These are phyloP conservation scores for Scutellaria baicalensis DNA, from an alignment of 257 asterid genomes.

Conservation along the genomic window DNA sequence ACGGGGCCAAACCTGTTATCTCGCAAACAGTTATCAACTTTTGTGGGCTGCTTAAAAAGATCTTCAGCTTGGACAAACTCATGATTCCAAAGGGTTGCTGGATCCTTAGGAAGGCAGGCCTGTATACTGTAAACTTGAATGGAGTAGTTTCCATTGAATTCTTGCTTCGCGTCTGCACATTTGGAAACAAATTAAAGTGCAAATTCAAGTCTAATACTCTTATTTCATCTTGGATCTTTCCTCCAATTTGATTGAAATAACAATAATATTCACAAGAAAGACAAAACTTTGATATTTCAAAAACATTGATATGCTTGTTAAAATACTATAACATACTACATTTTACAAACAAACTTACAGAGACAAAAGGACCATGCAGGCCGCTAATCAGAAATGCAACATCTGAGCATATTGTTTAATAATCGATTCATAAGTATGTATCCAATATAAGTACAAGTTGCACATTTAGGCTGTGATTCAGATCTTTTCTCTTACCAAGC, in stretches of 20 bases:
- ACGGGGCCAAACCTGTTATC: conserved; percentile 66
- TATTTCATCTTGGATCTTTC: conserved; percentile 1
- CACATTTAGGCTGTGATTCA: background rate
- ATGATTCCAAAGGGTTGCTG: conserved; percentile 88
- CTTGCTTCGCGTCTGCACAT: conserved; percentile 66
- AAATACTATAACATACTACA: background rate
- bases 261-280: background rate
- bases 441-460: background rate
- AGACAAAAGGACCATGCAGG: background rate
- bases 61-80: conserved; percentile 87
- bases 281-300: conserved; percentile 2
- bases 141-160: conserved; percentile 62
- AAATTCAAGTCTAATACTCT: background rate
- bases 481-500: background rate
- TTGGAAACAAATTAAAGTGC: conserved; percentile 9
- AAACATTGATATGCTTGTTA: background rate
- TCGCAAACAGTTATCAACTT: conserved; percentile 63
- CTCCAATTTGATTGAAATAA: conserved; percentile 9
- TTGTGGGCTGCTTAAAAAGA: conserved; percentile 57
- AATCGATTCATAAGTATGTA: background rate
- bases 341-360: background rate
- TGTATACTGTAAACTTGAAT: conserved; percentile 86
- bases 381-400: background rate
- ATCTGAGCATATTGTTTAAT: background rate
- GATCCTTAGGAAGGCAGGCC: conserved; percentile 88